These are phyloP conservation scores for Nothophaeocryptopus gaeumannii DNA, from an alignment of 2,329 filamentous ascomycete genomes.

Conservation along the genomic window DNA sequence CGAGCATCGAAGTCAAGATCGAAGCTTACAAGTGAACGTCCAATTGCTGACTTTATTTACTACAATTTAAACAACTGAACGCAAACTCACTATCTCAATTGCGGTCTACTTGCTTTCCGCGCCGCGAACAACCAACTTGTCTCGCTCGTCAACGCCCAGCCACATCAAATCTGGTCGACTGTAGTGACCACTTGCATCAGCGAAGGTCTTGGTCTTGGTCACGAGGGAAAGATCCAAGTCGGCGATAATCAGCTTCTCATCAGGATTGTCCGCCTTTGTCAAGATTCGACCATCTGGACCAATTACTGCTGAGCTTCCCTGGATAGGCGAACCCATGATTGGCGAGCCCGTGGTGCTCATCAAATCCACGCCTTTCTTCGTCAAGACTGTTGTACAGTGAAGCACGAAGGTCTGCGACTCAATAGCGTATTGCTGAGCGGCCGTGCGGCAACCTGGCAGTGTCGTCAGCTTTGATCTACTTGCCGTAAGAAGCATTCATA, in stretches of 20 bases:
- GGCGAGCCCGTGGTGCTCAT: conserved; percentile 44
- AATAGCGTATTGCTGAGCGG: conserved; percentile 56
- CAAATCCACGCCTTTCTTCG: conserved; percentile 42
- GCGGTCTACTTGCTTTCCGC: conserved; percentile 2
- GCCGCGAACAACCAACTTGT: conserved; percentile 19
- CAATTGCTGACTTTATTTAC: too few relatives aligned
- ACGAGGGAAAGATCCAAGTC: conserved; percentile 50
- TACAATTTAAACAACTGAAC: too few relatives aligned
- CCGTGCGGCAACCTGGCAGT: conserved; percentile 38
- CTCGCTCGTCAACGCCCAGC: conserved; percentile 42
- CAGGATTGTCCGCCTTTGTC: conserved; percentile 38
- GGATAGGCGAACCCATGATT: conserved; percentile 42
- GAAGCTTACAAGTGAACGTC: background rate
- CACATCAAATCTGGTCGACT: conserved; percentile 52
- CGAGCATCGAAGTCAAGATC: background rate
- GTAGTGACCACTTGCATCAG: conserved; percentile 52
- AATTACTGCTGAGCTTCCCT: conserved; percentile 52
- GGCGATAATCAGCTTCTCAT: conserved; percentile 50
- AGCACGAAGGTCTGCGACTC: conserved; percentile 57
- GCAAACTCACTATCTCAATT: too few relatives aligned
- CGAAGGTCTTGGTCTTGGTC: conserved; percentile 41
- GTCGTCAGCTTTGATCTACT: conserved; percentile 8
- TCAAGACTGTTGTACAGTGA: conserved; percentile 51
- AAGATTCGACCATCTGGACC: conserved; percentile 52
- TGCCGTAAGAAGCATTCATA: background rate